These are phyloP conservation scores for Didymella segeticola DNA, from an alignment of 2,329 filamentous ascomycete genomes.

Conservation along the genomic window DNA sequence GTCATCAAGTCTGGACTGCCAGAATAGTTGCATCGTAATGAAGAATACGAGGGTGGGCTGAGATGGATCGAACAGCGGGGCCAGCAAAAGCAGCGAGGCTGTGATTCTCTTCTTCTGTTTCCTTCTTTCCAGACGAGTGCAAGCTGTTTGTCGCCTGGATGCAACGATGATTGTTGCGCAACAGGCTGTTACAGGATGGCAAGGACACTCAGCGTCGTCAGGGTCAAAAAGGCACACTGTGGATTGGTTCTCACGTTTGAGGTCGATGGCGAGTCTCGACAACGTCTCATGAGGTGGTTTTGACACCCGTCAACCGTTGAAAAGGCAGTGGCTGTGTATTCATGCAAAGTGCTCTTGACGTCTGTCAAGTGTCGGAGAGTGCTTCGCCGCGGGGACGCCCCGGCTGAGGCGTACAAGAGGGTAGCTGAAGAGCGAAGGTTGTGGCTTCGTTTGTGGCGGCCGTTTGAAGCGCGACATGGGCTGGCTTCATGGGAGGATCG, in stretches of 20 bases:
- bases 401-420: slow-evolving; percentile 7
- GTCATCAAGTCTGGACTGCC: not conserved
- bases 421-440: slow-evolving; percentile 14
- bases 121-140: not conserved
- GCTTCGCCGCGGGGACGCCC: slow-evolving; percentile 3
- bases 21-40: not conserved
- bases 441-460: slow-evolving; percentile 18
- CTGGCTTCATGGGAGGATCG: not conserved
- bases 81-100: slow-evolving; percentile 3
- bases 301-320: not conserved
- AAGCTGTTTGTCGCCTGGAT: not conserved
- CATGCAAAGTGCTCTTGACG: slow-evolving; percentile 7
- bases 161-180: not conserved
- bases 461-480: slow-evolving; percentile 12
- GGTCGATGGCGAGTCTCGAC: not conserved
- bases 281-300: slow-evolving; percentile 2
- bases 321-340: slow-evolving; percentile 10
- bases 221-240: not conserved
- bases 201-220: not conserved
- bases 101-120: not conserved
- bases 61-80: not conserved
- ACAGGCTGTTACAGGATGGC: not conserved
- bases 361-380: slow-evolving; percentile 11
- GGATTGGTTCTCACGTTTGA: not conserved
- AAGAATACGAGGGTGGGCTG: slow-evolving; percentile 12